A percentile compares a stretch with the other conserved stretches of the same genome.
phyloP scores from a whole-genome alignment of 2,329 filamentous ascomycete genomes.

The Claviceps purpurea region DNA sequence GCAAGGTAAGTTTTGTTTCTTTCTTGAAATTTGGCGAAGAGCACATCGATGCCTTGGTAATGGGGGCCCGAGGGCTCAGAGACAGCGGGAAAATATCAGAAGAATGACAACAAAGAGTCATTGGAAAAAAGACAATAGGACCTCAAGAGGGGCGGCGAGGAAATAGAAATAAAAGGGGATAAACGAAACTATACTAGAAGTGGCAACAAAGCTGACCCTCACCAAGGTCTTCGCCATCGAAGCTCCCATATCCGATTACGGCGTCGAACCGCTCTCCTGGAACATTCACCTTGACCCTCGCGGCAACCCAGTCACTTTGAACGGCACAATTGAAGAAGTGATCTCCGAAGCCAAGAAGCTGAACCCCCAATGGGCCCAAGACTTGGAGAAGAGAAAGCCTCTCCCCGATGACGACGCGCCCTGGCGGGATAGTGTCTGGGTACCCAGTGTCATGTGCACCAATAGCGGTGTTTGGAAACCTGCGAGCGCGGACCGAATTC shows the following conservation, averaged over 20 bases:
- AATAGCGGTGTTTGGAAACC: not conserved
- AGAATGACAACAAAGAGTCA: too few relatives aligned
- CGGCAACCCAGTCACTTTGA: not conserved
- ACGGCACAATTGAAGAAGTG: not conserved
- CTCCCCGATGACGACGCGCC: not conserved
- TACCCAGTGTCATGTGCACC: not conserved
- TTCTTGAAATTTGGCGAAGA: not conserved
- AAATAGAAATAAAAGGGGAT: not conserved
- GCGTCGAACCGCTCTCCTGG: not conserved
- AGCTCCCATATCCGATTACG: not conserved
- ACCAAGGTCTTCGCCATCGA: not conserved
- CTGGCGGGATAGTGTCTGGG: not conserved
- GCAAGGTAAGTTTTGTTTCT: not conserved
- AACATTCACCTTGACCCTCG: not conserved
- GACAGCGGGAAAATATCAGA: too few relatives aligned
- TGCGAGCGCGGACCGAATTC: not conserved
- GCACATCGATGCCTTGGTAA: too few relatives aligned
- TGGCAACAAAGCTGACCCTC: too few relatives aligned
- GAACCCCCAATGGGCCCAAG: not conserved
- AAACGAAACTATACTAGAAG: not conserved
- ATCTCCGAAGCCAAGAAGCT: not conserved
- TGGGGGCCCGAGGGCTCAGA: too few relatives aligned
- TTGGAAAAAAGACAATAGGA: too few relatives aligned
- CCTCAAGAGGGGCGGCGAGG: too few relatives aligned
- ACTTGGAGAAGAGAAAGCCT: not conserved